These are phyloP conservation scores for Debaryomyces fabryi DNA, from an alignment of 1,139 yeast genomes.

Conservation along the genomic window DNA sequence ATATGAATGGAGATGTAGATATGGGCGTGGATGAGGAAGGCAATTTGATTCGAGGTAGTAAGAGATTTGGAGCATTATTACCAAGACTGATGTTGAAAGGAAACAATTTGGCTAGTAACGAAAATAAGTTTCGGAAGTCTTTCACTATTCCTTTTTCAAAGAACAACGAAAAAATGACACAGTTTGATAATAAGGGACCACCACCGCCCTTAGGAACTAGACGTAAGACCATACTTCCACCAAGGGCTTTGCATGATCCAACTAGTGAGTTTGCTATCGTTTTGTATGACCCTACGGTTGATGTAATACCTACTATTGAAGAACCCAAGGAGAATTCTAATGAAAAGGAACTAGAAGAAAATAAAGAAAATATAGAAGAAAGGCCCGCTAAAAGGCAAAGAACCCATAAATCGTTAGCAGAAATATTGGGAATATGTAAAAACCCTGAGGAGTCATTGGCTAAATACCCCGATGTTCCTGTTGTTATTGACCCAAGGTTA, in stretches of 20 bases:
- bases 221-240: constrained; percentile 68
- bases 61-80: constrained; percentile 53
- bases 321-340: constrained; percentile 33
- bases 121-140: constrained; percentile 38
- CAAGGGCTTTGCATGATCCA: constrained; percentile 93
- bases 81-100: constrained; percentile 43
- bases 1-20: constrained; percentile 19
- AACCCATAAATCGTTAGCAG: constrained; percentile 71
- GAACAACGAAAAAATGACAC: constrained; percentile 29
- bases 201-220: constrained; percentile 86
- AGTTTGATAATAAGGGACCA: constrained; percentile 36
- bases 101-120: constrained; percentile 31
- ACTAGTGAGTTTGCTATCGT: constrained; percentile 92
- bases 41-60: constrained; percentile 23
- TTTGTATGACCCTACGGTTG: constrained; percentile 91
- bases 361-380: constrained; percentile 21
- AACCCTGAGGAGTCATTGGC: constrained; percentile 51
- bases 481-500: constrained; percentile 89
- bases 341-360: constrained; percentile 20
- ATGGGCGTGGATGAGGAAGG: constrained; percentile 32
- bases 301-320: constrained; percentile 53
- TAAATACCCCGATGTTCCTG: constrained; percentile 84
- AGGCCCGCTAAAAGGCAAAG: constrained; percentile 21
- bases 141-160: constrained; percentile 57
- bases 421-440: constrained; percentile 72